Base-by-base conservation (phyloP, 495 filamentous ascomycete species). In the Penicillium odoratum region DNA sequence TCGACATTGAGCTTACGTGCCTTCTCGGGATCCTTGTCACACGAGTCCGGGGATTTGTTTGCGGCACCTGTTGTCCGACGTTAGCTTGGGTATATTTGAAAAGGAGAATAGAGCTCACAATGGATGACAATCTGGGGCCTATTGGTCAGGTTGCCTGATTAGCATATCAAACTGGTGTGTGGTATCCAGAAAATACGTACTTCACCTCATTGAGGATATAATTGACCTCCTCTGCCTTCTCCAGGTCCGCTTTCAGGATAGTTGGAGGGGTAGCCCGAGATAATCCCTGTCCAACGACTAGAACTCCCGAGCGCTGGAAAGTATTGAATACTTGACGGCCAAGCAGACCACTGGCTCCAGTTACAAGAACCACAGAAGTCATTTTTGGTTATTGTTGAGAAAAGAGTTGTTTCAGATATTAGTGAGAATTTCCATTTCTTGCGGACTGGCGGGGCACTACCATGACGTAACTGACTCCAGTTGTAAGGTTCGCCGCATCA, bases 31-130 rank as follows among this genome's bases (percentile, higher is more conserved):
- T 96, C 84, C 47, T 83, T 78, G 58, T 91, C 88, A 69, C 89
- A 92, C 64, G 87, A 85, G 62, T 97, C 92, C 3, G 93, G 93
- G 62, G 85, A 94, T 59, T 91, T 87, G 60, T 97, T 92, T n/a
- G 93, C 93, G 31, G 93, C 93, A 72, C 90, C 87, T 93, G 33
- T 7, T 44, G 45, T 11, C 33, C 7, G 52, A 49, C 30, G 64
- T 70, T 55, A 69, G 56, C 33, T 31, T 11, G 16, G 9, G 29
- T 40, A 7, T 8, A 26, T 6, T 18, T 34, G 31, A 42, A 52
- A 21, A 9, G 51, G 48, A 42, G 5, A 33, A 13, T 38, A 13
- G 16, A 26, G 67, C 85, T 69, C 69, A 92, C 91, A 95, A 70
- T 97, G 92, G 26, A 97, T 80, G 45, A 97, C 85, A 46, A 88